Conservation (phyloP, 352 stramenopile species). For the Phytophthora kernoviae region DNA sequence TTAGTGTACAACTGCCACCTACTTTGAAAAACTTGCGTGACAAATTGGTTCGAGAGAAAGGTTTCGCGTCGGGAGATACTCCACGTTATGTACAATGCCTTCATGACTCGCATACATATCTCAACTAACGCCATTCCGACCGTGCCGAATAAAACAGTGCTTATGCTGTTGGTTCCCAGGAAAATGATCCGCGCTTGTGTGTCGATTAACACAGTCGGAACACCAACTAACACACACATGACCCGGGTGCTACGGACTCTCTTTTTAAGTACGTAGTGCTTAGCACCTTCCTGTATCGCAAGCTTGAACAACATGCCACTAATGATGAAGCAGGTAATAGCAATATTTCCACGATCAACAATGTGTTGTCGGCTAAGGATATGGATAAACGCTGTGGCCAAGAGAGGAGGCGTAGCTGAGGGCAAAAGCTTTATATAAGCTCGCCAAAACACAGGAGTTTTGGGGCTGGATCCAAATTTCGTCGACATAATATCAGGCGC, state of each 20-base stretch:
- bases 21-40: no score
- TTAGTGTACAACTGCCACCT: no score
- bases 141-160: slow-evolving; percentile 14
- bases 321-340: background rate
- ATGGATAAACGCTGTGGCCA: background rate
- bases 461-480: background rate
- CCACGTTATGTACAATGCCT: slow-evolving; percentile 19
- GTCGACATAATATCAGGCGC: background rate
- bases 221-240: slow-evolving; percentile 41
- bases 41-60: background rate
- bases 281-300: slow-evolving; percentile 32
- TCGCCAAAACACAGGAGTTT: slow-evolving; percentile 6
- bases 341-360: background rate
- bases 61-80: slow-evolving; percentile 16
- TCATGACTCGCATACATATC: slow-evolving; percentile 28
- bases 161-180: slow-evolving; percentile 18
- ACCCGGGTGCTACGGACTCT: slow-evolving; percentile 6
- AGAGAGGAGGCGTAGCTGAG: background rate
- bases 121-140: slow-evolving; percentile 36
- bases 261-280: slow-evolving; percentile 23
- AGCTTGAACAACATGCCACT: slow-evolving; percentile 28
- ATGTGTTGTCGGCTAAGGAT: slow-evolving; percentile 11
- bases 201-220: slow-evolving; percentile 48
- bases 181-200: slow-evolving; percentile 44
- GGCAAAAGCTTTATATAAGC: background rate